Percentiles rank a stretch among this genome's conserved stretches.
phyloP scores from a whole-genome alignment of 257 asterid genomes.

The Solanum piurae region DNA sequence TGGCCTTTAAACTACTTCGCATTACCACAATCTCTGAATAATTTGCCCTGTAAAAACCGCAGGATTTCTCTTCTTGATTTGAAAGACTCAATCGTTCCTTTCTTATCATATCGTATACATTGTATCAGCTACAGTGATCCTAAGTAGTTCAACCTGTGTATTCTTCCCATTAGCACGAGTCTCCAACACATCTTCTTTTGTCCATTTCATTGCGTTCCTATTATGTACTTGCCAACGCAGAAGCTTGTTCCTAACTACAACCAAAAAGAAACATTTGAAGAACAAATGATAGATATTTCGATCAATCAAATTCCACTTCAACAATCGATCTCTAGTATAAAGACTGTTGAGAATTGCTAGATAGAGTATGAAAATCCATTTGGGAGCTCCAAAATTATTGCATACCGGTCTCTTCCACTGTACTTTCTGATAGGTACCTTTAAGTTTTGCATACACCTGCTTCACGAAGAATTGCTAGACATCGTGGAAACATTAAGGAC shows the following conservation, averaged over 20 bases:
- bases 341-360: neutral
- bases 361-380: too few species aligned
- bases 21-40: too few species aligned
- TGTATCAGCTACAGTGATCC: neutral
- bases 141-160: neutral
- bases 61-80: neutral
- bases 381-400: neutral
- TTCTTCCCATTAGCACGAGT: neutral
- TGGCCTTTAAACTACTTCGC: too few species aligned
- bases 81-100: neutral
- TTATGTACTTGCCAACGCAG: neutral
- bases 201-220: neutral
- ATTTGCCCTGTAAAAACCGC: neutral
- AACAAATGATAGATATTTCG: neutral
- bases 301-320: neutral
- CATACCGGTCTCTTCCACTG: neutral
- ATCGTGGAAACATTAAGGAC: neutral
- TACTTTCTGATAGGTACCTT: neutral
- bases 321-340: neutral
- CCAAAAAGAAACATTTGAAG: too few species aligned
- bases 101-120: too few species aligned
- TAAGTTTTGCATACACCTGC: neutral
- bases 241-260: too few species aligned
- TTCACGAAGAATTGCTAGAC: neutral
- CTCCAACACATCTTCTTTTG: neutral